Conservation (phyloP, 805 yeast genomes). For the Kuraishia piskuri region DNA sequence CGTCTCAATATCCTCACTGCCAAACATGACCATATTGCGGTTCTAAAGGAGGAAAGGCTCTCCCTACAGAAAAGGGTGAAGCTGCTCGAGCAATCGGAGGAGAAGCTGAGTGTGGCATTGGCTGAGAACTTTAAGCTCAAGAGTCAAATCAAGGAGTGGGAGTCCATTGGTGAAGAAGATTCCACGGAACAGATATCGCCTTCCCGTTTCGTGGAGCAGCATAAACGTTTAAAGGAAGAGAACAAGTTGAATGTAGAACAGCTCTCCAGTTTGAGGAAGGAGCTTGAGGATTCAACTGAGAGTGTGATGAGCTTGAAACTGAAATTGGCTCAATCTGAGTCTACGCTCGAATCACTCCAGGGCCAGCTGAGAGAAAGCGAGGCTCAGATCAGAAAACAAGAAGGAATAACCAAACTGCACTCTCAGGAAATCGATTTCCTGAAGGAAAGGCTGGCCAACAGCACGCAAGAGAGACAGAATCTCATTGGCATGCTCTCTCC, state of each 20-base stretch:
- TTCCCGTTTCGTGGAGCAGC: conserved; percentile 3
- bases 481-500: neutral
- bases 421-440: conserved; percentile 12
- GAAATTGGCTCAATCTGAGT: neutral
- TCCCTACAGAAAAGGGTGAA: conserved; percentile 30
- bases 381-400: conserved; percentile 2
- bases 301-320: neutral
- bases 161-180: conserved; percentile 25
- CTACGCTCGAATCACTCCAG: neutral
- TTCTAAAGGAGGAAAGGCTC: conserved; percentile 47
- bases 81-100: conserved; percentile 31
- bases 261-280: neutral
- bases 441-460: conserved; percentile 11
- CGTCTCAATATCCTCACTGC: conserved; percentile 41
- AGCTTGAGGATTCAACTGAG: neutral
- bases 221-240: conserved; percentile 6
- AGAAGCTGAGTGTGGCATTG: conserved; percentile 37
- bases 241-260: conserved; percentile 3
- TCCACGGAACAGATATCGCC: conserved; percentile 2
- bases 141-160: conserved; percentile 40
- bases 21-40: conserved; percentile 35
- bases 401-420: conserved; percentile 7
- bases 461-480: neutral
- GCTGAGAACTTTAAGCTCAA: conserved; percentile 39
- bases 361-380: conserved; percentile 1